A percentile compares a stretch with the other conserved stretches of the same genome.
Conservation (phyloP, 768 basidiomycete species). For the Amanita muscaria region DNA sequence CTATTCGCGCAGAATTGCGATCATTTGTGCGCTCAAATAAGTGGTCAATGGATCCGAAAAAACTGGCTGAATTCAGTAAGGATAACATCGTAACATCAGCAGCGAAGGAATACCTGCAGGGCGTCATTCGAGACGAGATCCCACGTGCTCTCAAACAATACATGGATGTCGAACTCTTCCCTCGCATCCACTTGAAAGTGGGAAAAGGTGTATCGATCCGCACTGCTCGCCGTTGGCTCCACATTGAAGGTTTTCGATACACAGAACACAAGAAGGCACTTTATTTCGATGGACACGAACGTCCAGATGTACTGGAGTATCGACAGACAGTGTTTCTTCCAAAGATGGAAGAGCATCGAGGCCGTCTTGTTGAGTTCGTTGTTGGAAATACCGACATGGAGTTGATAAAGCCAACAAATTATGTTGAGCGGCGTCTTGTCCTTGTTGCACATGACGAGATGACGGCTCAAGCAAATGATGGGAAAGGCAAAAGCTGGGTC, state of each 20-base stretch:
- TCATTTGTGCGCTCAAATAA: slow-evolving; percentile 25
- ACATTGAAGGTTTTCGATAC: slow-evolving; percentile 20
- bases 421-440: slow-evolving; percentile 19
- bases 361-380: slow-evolving; percentile 2
- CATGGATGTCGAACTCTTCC: slow-evolving; percentile 25
- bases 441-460: slow-evolving; percentile 30
- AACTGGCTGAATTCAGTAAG: slow-evolving; percentile 19
- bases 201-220: slow-evolving; percentile 21
- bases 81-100: slow-evolving; percentile 18
- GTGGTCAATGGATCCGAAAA: slow-evolving; percentile 27
- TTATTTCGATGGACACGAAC: slow-evolving; percentile 26
- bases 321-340: slow-evolving; percentile 23
- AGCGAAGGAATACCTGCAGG: slow-evolving; percentile 20
- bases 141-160: slow-evolving; percentile 24
- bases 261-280: slow-evolving; percentile 16
- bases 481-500: slow-evolving; percentile 24
- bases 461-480: slow-evolving; percentile 32
- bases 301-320: slow-evolving; percentile 22
- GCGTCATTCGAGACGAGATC: slow-evolving; percentile 25
- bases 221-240: slow-evolving; percentile 25
- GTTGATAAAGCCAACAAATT: too few relatives aligned
- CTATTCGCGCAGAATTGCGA: slow-evolving; percentile 19
- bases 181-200: slow-evolving; percentile 20
- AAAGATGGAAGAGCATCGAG: slow-evolving; percentile 15
- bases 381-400: slow-evolving; percentile 3